Base-by-base conservation (phyloP, 306 rosid species). In the Elaeagnus macrophylla region DNA sequence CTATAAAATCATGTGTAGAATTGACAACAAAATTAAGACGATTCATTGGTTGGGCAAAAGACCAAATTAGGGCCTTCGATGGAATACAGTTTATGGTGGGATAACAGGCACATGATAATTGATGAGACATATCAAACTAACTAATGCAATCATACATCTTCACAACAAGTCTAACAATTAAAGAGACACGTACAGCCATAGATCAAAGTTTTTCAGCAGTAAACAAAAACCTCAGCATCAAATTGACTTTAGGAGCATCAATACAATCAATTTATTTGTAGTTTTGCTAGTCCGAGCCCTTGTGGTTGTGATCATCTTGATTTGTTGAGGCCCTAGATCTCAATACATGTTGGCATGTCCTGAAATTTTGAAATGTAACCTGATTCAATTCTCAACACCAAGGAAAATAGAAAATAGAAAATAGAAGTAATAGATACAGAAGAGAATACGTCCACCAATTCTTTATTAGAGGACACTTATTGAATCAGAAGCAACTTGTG, bases 311-410 rank as follows among this genome's bases (percentile, higher is more conserved):
- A 68, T 78, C 84, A 54, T 83, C 78, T 39, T 67, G 58, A 60
- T 56, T 39, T 56, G 75, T 66, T 59, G 85, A 73, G 66, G 62
- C 59, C 67, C 64, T 61, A 37, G 78, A 72, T 59, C 48, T 57
- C 76, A 78, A 60, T 73, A 80, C 69, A 55, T 53, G 68, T 59
- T 67, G 72, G 69, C 73, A 79, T 47, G 48, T 51, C 81, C 95
- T 89, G 91, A 62, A 79, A 85, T 12, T 14, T 45, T 45, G 48
- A 59, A 50, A 68, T 10, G 38, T 7, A 64, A 55, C 36, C 39
- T 32, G 3, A 43, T 66, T 40, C 42, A 61, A 37, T 36, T 45
- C 57, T 12, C 25, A 35, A 45, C 20, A 59, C 36, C 44, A 68
- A 37, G 39, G 35, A 67, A n/a, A 56, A 41, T 45, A 45, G 49